Percentiles rank a stretch among this genome's conserved stretches.
Evolutionary conservation across 2,329 filamentous ascomycete genomes (phyloP).

Genomic region (Hortaea werneckii): DNA sequence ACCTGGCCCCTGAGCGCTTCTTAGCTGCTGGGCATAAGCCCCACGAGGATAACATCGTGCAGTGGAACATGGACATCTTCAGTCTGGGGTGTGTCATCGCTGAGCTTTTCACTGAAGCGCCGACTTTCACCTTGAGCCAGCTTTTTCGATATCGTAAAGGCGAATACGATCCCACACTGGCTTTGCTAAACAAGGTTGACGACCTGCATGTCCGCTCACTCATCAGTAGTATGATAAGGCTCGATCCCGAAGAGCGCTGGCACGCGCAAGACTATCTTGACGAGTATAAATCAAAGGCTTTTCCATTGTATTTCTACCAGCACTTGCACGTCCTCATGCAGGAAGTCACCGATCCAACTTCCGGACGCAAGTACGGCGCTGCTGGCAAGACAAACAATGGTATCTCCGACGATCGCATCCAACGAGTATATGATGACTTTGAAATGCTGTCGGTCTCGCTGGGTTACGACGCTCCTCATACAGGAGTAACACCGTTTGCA

Average conservation of each 20-base stretch:
- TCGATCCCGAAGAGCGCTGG: conserved; percentile 84
- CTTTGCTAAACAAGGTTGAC: conserved; percentile 74
- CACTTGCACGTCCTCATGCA: conserved; percentile 98
- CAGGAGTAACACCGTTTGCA: conserved; percentile 22
- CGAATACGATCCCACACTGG: conserved; percentile 79
- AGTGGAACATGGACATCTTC: conserved; percentile 98
- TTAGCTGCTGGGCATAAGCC: conserved; percentile 55
- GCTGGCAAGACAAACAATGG: conserved; percentile 62
- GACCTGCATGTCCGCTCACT: conserved; percentile 80
- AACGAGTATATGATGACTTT: conserved; percentile 86
- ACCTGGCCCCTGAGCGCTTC: conserved; percentile 89
- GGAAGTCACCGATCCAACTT: conserved; percentile 81
- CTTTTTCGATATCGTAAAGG: conserved; percentile 88
- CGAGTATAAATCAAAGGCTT: conserved; percentile 85
- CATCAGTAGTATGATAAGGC: conserved; percentile 90
- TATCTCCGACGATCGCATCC: conserved; percentile 87
- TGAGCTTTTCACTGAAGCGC: conserved; percentile 86
- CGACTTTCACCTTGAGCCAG: conserved; percentile 95
- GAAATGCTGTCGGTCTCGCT: conserved; percentile 96
- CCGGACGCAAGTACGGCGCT: conserved; percentile 62
- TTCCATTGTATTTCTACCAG: conserved; percentile 93
- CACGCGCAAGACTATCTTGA: conserved; percentile 89
- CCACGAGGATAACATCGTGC: conserved; percentile 29
- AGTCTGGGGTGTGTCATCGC: conserved; percentile 95
- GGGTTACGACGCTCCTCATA: conserved; percentile 53